Evolutionary conservation across 2,329 filamentous ascomycete species (phyloP), one percentile per base, ranked within the genome.

Genomic region (Fusarium chaquense): DNA sequence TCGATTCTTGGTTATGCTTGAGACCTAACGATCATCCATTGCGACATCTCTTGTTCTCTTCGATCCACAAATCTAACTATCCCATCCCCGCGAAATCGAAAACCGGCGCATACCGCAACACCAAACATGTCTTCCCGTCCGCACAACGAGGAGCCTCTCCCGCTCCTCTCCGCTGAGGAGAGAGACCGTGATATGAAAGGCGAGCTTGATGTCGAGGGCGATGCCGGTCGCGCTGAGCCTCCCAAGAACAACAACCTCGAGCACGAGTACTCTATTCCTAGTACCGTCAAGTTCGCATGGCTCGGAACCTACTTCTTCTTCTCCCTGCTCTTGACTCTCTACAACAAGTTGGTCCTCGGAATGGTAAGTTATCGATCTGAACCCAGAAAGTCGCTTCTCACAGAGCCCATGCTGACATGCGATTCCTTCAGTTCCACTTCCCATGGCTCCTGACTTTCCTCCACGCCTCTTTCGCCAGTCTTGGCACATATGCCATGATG

Each of bases 381-480:
- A n/a, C 12, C 26, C 16, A 12, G 22, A 10, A 12, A 22, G 18
- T 22, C 18, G 16, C 24, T 13, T 11, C 24, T 26, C 28, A 26
- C 7, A 24, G 33, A 41, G 36, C 22, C 20, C 12, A 43, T 22
- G 54, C 74, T 76, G 50, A 76, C 65, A 62, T 70, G 44, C 47
- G 41, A 43, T 46, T 54, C 52, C 49, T 62, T 35, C 62, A 89
- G 84, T 88, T 89, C 69, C 79, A 82, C 46, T 88, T 87, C 73
- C 87, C 88, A 45, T 90, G 87, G 85, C 83, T 90, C 20, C 78
- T 90, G 38, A 90, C 87, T 2, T 84, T 85, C 53, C 78, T 88
- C 20, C 87, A 90, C 72, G 82, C 87, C 15, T 81, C 83, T n/a
- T 86, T 85, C 49, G 86, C 87, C 20, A 84, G 85, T 24, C 65